Conservation (phyloP, 129 eudicot genomes). For the Centrapalus pauciflorus region DNA sequence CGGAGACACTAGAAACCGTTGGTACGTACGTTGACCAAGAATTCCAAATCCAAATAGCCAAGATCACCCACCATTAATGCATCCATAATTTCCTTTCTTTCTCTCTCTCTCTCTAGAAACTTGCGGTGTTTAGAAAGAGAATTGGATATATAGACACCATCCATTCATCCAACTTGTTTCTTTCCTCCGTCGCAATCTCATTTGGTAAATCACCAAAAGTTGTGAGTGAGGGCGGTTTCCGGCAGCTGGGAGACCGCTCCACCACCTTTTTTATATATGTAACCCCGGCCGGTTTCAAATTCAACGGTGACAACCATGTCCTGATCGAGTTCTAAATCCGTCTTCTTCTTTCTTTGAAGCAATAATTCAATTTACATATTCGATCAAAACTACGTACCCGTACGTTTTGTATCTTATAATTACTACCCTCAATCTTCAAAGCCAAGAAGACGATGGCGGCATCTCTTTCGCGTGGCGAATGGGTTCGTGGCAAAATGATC, state of each 20-base stretch:
- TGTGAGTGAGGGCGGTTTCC: constrained; percentile 52
- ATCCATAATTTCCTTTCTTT: too few relatives aligned
- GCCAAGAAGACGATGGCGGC: constrained; percentile 16
- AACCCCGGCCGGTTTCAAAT: constrained; percentile 12
- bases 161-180: not conserved
- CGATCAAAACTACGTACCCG: constrained; percentile 28
- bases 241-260: constrained; percentile 45
- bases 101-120: not conserved
- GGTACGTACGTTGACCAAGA: too few relatives aligned
- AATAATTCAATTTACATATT: not conserved
- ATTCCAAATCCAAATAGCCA: too few relatives aligned
- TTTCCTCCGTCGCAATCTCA: constrained; percentile 30
- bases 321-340: constrained; percentile 9
- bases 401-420: too few relatives aligned
- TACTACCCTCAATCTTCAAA: not conserved
- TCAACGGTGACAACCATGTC: constrained; percentile 10
- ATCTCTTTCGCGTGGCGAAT: constrained; percentile 38
- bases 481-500: constrained; percentile 61
- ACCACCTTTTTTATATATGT: constrained; percentile 30
- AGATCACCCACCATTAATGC: constrained; percentile 20
- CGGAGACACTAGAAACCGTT: too few relatives aligned
- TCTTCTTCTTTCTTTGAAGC: constrained; percentile 17
- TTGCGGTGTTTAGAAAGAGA: constrained; percentile 22
- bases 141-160: constrained; percentile 13
- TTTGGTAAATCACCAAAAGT: constrained; percentile 6